Conservation (phyloP, 305 asterid species). For the Ilex paraguariensis region DNA sequence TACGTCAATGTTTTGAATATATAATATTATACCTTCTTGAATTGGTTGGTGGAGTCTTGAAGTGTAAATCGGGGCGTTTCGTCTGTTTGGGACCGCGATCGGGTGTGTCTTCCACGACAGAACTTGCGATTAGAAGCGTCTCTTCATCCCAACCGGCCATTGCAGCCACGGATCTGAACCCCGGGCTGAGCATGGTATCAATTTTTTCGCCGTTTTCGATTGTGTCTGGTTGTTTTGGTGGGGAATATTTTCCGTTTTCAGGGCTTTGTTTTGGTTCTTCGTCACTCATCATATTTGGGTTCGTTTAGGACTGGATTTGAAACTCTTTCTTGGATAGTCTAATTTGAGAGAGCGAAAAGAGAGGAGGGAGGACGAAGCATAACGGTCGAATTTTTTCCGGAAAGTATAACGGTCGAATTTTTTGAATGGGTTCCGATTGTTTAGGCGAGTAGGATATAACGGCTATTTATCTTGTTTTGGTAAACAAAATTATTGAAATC, state of each 20-base stretch:
- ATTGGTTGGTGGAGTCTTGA: slow-evolving; percentile 66
- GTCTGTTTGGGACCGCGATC: slow-evolving; percentile 51
- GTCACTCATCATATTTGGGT: slow-evolving; percentile 24
- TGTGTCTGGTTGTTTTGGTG: slow-evolving; percentile 18
- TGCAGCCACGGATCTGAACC: slow-evolving; percentile 81
- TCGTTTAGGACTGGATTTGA: slow-evolving; percentile 2
- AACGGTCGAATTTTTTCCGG: too few relatives aligned
- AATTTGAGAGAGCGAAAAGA: too few relatives aligned
- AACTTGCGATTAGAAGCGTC: slow-evolving; percentile 60
- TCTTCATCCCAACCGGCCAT: slow-evolving; percentile 99
- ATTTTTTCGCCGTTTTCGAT: slow-evolving; percentile 27
- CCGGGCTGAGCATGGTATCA: slow-evolving; percentile 62
- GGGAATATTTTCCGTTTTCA: neutral
- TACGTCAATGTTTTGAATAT: neutral
- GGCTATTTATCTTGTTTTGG: too few relatives aligned
- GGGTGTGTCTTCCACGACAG: slow-evolving; percentile 86
- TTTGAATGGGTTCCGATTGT: too few relatives aligned
- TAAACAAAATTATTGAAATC: too few relatives aligned
- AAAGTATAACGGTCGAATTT: too few relatives aligned
- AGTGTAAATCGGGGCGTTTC: slow-evolving; percentile 44
- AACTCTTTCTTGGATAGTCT: neutral
- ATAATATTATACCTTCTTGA: slow-evolving; percentile 55
- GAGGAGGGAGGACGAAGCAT: too few relatives aligned
- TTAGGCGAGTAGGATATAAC: too few relatives aligned
- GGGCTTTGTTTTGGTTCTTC: slow-evolving; percentile 32